A percentile compares a stretch with the other conserved stretches of the same genome.
These are phyloP conservation scores for Nepenthes mirabilis DNA, from an alignment of 148 eudicot genomes.

Conservation along the genomic window DNA sequence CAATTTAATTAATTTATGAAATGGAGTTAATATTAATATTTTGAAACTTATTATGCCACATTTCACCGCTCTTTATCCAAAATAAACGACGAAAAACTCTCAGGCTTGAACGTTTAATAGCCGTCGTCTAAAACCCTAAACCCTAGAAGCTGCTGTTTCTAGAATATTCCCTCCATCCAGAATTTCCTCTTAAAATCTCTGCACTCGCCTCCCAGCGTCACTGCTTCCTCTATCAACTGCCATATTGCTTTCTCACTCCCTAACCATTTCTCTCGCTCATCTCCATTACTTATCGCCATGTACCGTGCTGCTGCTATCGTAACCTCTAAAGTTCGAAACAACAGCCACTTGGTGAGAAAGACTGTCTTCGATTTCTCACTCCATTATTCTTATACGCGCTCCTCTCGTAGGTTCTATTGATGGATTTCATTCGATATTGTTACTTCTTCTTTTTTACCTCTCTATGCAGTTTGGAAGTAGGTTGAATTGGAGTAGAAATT, in stretches of 20 bases:
- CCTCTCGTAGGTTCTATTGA: background rate
- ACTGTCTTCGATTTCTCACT: background rate
- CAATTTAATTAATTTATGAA: no score
- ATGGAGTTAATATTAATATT: no score
- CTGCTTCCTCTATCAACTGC: background rate
- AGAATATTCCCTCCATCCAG: no score
- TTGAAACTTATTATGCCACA: no score
- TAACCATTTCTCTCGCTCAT: background rate
- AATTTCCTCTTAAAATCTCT: no score
- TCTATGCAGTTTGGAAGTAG: slow-evolving; percentile 41
- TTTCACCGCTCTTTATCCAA: no score
- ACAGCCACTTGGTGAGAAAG: slow-evolving; percentile 18
- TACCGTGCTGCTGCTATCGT: slow-evolving; percentile 64
- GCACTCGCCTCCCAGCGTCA: no score
- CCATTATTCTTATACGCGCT: no score
- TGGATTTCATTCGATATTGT: background rate
- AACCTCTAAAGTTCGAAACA: slow-evolving; percentile 44
- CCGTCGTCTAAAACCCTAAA: no score
- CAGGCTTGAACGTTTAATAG: background rate
- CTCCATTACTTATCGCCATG: slow-evolving; percentile 21
- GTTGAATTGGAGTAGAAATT: slow-evolving; percentile 67
- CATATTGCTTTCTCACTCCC: background rate
- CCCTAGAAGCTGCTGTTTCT: no score
- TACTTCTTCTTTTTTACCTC: background rate
- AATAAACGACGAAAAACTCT: background rate